Evolutionary conservation across 2,329 filamentous ascomycete genomes (phyloP), one percentile per base, ranked within the genome.

Genomic region (Sclerotinia subarctica): DNA sequence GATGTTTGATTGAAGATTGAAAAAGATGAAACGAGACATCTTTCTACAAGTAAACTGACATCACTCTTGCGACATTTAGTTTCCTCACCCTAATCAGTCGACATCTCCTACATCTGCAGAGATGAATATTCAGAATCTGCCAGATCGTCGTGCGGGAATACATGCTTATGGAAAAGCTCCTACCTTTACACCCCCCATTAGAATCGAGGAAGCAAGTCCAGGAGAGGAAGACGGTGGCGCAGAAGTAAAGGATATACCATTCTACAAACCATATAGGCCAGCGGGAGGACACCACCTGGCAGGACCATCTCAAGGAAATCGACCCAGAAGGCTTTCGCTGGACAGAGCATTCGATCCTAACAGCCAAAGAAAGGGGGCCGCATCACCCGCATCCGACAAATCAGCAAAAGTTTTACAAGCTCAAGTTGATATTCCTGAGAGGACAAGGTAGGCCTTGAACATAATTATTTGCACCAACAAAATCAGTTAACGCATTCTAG

Each of bases 191-290:
- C 64, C 56, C 32, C 54, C 64, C 8, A 60, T 32, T 8, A 66
- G 29, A 60, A 66, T 66, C 19, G 54, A 66, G 10, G 54, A 66
- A 60, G 64, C 54, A 42, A 24, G 47, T 24, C 29, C 58, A n/a
- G 32, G 42, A 44, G 70, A 69, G 19, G 68, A 64, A n/a, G 68
- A 64, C 42, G 60, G 66, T 35, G 70, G 71, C 13, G 74, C 72
- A n/a, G 73, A 74, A 66, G 67, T 73, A 26, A 68, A 46, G 52
- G 71, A 75, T 57, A 73, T 73, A 44, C 73, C 73, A 38, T 69
- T 74, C 21, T 70, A 72, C 58, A 69, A 70, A 59, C 44, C 58
- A 46, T 19, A 51, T 26, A 62, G 58, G 19, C 13, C 46, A 62
- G 44, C 35, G 21, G 58, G 58, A 26, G 46, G 46, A 26, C 13